Conservation (phyloP, 495 filamentous ascomycete species). For the Podospora appendiculata region DNA sequence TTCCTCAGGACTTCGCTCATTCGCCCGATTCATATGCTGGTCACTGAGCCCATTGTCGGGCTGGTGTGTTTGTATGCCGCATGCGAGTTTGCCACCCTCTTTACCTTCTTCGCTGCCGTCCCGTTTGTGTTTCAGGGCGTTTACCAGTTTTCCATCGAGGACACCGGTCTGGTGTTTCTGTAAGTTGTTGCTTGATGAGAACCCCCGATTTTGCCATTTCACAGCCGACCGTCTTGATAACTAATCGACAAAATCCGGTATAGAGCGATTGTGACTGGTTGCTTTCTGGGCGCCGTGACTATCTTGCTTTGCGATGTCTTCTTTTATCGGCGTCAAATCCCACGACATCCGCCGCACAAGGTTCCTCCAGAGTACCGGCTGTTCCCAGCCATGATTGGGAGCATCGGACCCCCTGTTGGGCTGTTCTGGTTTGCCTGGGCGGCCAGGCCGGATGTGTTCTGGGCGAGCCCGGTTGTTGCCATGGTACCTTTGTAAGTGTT, state of each 20-base stretch:
- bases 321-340: constrained; percentile 29
- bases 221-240: no score
- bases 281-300: constrained; percentile 39
- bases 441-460: constrained; percentile 26
- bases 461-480: constrained; percentile 39
- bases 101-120: constrained; percentile 58
- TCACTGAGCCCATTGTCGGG: constrained; percentile 58
- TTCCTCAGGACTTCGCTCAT: constrained; percentile 49
- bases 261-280: constrained; percentile 45
- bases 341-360: constrained; percentile 17
- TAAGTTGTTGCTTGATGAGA: constrained; percentile 4
- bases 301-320: constrained; percentile 36
- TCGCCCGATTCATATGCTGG: constrained; percentile 57
- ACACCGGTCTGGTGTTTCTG: constrained; percentile 53
- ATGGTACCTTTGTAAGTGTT: constrained; percentile 45
- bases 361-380: constrained; percentile 50
- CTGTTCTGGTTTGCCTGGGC: constrained; percentile 45
- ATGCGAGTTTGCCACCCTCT: constrained; percentile 58
- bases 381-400: constrained; percentile 53
- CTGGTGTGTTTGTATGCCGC: constrained; percentile 53
- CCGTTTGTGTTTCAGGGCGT: constrained; percentile 44
- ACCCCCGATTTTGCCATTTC: not conserved
- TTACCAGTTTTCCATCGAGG: constrained; percentile 41
- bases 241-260: no score
- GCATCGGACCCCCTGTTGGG: constrained; percentile 46